These are phyloP conservation scores for Dendrocalamus sinicus DNA, from an alignment of 176 grass and related monocot genomes.

Conservation along the genomic window DNA sequence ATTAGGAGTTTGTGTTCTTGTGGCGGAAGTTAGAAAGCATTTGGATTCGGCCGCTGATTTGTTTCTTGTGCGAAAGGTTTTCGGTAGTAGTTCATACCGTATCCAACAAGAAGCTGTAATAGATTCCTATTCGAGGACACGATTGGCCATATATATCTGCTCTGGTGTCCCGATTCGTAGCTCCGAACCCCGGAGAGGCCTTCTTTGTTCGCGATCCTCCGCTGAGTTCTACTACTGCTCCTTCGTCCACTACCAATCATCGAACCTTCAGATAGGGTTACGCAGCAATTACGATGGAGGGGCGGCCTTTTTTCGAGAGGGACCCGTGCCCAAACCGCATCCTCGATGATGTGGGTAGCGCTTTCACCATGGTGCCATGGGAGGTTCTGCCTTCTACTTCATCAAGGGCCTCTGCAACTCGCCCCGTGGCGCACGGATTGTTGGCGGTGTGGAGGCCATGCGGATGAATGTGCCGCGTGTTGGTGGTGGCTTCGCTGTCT, in stretches of 20 bases:
- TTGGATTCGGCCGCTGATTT: constrained; percentile 6
- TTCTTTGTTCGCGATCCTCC: background rate
- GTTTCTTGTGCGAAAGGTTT: constrained; percentile 21
- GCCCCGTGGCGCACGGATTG: too few relatives aligned
- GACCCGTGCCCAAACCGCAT: too few relatives aligned
- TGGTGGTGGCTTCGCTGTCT: constrained; percentile 28
- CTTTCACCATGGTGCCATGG: too few relatives aligned
- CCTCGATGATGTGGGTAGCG: too few relatives aligned
- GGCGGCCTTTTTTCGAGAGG: too few relatives aligned
- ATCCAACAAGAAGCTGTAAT: constrained; percentile 2
- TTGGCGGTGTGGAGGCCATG: too few relatives aligned
- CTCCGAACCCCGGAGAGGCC: background rate
- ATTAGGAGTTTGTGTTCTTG: constrained; percentile 7
- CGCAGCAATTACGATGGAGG: constrained; percentile 11
- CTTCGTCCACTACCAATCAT: background rate
- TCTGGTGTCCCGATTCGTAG: background rate
- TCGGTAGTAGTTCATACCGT: background rate
- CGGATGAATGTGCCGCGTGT: too few relatives aligned
- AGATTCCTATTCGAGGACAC: background rate
- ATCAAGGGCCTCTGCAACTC: too few relatives aligned
- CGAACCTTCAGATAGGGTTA: background rate
- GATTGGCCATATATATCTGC: constrained; percentile 11
- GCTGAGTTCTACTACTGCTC: background rate
- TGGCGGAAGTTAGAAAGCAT: background rate
- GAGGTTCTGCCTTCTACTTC: too few relatives aligned